Percentiles rank a stretch among this genome's conserved stretches.
Evolutionary conservation across 1,284 basidiomycete genomes (phyloP).

Genomic region (Irpex sp.): DNA sequence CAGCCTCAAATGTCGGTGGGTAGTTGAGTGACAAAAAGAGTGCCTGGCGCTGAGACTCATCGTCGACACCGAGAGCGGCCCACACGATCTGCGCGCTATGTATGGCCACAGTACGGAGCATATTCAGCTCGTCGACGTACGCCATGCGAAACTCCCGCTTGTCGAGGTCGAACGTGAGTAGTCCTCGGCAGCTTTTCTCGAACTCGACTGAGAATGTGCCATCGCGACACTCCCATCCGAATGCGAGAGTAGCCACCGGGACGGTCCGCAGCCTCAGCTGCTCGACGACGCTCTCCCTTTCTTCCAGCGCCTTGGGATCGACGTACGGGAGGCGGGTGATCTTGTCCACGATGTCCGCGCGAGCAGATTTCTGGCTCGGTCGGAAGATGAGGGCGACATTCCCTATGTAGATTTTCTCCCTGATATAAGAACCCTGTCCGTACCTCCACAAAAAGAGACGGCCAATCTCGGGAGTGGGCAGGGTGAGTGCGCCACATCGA

Average conservation of each 20-base stretch:
- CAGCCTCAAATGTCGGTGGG: conserved; percentile 40
- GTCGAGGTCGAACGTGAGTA: conserved; percentile 36
- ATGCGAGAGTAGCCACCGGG: conserved; percentile 32
- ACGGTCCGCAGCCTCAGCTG: conserved; percentile 27
- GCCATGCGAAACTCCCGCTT: conserved; percentile 40
- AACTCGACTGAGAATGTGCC: conserved; percentile 50
- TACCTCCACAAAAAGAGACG: conserved; percentile 39
- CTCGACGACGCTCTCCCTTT: conserved; percentile 18
- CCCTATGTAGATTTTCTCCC: conserved; percentile 21
- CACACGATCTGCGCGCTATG: conserved; percentile 37
- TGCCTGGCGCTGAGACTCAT: conserved; percentile 21
- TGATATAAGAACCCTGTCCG: conserved; percentile 18
- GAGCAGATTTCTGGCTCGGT: conserved; percentile 26
- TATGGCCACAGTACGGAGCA: conserved; percentile 34
- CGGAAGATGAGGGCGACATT: conserved; percentile 28
- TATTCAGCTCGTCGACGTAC: conserved; percentile 16
- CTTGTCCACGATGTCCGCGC: conserved; percentile 33
- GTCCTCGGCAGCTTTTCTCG: conserved; percentile 29
- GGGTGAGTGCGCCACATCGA: conserved; percentile 41
- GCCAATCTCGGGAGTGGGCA: conserved; percentile 37
- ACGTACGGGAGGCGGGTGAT: conserved; percentile 39
- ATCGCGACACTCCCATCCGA: conserved; percentile 54
- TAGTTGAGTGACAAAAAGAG: conserved; percentile 37
- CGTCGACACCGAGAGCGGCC: conserved; percentile 28
- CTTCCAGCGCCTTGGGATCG: conserved; percentile 33